Evolutionary conservation across 202 grass and related monocot species (phyloP).

Genomic region (Dendrocalamus latiflorus): DNA sequence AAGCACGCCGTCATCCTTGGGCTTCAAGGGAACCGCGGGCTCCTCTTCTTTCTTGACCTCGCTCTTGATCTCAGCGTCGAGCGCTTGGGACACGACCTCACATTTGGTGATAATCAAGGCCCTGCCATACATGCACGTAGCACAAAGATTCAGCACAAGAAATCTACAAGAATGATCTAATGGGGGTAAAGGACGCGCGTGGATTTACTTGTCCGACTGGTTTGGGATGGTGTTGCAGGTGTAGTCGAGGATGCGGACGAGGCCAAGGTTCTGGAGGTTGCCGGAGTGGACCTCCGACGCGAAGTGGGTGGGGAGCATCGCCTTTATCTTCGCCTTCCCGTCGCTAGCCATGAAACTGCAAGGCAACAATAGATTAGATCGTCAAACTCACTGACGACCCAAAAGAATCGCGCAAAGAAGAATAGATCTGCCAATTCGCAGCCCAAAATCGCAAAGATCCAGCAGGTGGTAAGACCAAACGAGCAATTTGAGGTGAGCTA

Average conservation of each 20-base stretch:
- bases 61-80: slow-evolving; percentile 67
- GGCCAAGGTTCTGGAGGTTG: slow-evolving; percentile 75
- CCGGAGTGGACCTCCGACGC: slow-evolving; percentile 61
- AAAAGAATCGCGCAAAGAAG: background rate
- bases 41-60: slow-evolving; percentile 49
- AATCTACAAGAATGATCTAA: background rate
- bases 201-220: slow-evolving; percentile 50
- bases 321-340: slow-evolving; percentile 71
- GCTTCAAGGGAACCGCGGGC: slow-evolving; percentile 3
- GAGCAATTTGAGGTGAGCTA: background rate
- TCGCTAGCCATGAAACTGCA: slow-evolving; percentile 81
- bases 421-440: background rate
- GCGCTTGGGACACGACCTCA: slow-evolving; percentile 46
- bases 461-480: background rate
- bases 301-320: slow-evolving; percentile 70
- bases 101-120: slow-evolving; percentile 77
- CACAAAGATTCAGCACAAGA: background rate
- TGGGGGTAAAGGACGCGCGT: background rate
- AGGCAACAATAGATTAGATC: background rate
- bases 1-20: slow-evolving; percentile 22
- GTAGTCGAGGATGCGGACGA: slow-evolving; percentile 76
- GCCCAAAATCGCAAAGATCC: background rate
- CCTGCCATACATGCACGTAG: slow-evolving; percentile 25
- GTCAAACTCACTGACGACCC: background rate
- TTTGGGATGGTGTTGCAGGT: slow-evolving; percentile 57